A percentile compares a stretch with the other conserved stretches of the same genome.
These are phyloP conservation scores for Trichoderma atrobrunneum DNA, from an alignment of 2,329 filamentous ascomycete genomes.

Conservation along the genomic window DNA sequence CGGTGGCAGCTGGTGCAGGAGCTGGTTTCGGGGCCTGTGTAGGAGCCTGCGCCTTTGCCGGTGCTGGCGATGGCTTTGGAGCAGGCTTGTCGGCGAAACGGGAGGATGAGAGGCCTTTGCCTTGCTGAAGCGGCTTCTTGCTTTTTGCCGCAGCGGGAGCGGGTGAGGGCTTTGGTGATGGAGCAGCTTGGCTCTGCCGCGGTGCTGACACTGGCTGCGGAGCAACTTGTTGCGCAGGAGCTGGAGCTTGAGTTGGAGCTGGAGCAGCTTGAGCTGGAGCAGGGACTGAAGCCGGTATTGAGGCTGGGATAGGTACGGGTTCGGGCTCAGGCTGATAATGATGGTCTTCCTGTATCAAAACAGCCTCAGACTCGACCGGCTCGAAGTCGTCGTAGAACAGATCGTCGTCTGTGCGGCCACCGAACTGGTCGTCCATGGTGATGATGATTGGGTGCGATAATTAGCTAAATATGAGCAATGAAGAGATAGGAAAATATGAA, in stretches of 20 bases:
- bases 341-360: constrained; percentile 26
- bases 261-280: neutral
- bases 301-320: constrained; percentile 16
- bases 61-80: constrained; percentile 19
- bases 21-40: constrained; percentile 24
- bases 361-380: constrained; percentile 43
- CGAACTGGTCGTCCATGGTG: constrained; percentile 59
- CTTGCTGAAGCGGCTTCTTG: constrained; percentile 20
- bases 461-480: neutral
- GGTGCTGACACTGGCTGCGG: constrained; percentile 19
- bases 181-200: constrained; percentile 19
- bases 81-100: constrained; percentile 35
- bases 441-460: neutral
- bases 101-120: constrained; percentile 32
- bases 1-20: constrained; percentile 19
- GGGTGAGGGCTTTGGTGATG: constrained; percentile 15
- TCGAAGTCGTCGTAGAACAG: constrained; percentile 63
- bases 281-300: neutral
- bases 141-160: constrained; percentile 17
- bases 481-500: neutral
- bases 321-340: constrained; percentile 22
- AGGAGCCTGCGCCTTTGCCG: constrained; percentile 12
- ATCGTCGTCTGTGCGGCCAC: constrained; percentile 60
- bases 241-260: neutral
- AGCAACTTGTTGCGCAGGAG: constrained; percentile 10